Base-by-base conservation (phyloP, 2,329 filamentous ascomycete genomes). In the Arthrobotrys sphaeroides region DNA sequence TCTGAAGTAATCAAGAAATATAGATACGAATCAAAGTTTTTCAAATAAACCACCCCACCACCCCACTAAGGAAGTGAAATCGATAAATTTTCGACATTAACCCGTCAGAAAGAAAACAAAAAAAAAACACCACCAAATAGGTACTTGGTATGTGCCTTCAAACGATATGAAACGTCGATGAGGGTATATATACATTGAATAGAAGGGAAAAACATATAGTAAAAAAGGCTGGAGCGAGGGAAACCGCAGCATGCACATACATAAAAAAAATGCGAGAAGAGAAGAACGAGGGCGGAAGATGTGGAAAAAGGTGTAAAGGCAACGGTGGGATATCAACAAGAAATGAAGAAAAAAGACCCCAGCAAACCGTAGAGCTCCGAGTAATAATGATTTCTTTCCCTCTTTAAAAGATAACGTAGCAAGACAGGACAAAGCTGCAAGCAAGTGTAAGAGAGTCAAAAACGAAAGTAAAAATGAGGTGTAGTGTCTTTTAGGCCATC, bases 281-380 rank as follows among this genome's bases (percentile, higher is more conserved):
- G 5, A 49, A 64, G 53, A 59, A 26, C 38, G 28, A 26, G 65
- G 82, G 79, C 83, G 80, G 81, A 82, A 80, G 80, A 79, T 81
- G 78, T 80, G 78, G 74, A 79, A 82, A 82, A 83, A 80, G 83
- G 83, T 81, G 83, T 81, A 65, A 73, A 77, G 47, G 51, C 42
- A 75, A 77, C 70, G 38, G 66, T 68, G 69, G n/a, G 42, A 36
- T 61, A 36, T 53, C 61, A 33, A 43, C 24, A 42, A 10, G 24
- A 59, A 59, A 64, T 2, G 9, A 22, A 57, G 59, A 42, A 38
- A 57, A 51, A 53, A 53, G 26, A 7, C 43, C 60, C 51, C 59
- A 59, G 42, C 16, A 49, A 65, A 38, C 60, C 60, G 42, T 38
- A 26, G 53, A 70, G 65, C 65, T 72, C 65, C 73, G 24, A n/a